Percentiles rank a stretch among this genome's conserved stretches.
Conservation (phyloP, 2,329 filamentous ascomycete species). For the Colletotrichum sp. region DNA sequence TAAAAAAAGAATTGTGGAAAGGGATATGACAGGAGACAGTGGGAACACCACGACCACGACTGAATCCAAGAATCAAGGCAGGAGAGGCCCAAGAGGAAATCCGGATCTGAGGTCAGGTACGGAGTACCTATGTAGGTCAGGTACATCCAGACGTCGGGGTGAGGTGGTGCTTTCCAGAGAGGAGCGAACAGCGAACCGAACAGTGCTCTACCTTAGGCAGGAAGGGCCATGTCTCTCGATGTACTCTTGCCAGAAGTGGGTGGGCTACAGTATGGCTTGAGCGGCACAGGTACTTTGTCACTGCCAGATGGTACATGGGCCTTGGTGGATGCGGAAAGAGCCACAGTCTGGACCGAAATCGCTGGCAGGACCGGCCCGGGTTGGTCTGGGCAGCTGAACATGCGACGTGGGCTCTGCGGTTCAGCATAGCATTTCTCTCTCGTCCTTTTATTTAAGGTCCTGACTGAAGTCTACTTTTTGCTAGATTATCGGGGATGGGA, state of each 20-base stretch:
- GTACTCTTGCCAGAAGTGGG: background rate
- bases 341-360: conserved; percentile 9
- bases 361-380: conserved; percentile 9
- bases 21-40: background rate
- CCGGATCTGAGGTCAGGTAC: background rate
- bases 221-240: background rate
- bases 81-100: conserved; percentile 14
- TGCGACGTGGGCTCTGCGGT: background rate
- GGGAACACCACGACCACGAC: background rate
- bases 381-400: background rate
- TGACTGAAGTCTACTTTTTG: background rate
- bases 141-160: background rate
- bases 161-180: background rate
- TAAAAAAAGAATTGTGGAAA: background rate
- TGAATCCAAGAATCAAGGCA: background rate
- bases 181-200: background rate
- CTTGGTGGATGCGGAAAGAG: background rate
- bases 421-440: background rate
- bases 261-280: background rate
- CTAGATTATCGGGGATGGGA: background rate
- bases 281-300: background rate
- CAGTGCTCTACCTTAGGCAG: background rate
- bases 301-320: background rate
- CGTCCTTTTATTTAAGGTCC: background rate
- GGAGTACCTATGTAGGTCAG: background rate